phyloP scores from a whole-genome alignment of 2,329 filamentous ascomycete genomes.

The Westerdykella aurantiaca region DNA sequence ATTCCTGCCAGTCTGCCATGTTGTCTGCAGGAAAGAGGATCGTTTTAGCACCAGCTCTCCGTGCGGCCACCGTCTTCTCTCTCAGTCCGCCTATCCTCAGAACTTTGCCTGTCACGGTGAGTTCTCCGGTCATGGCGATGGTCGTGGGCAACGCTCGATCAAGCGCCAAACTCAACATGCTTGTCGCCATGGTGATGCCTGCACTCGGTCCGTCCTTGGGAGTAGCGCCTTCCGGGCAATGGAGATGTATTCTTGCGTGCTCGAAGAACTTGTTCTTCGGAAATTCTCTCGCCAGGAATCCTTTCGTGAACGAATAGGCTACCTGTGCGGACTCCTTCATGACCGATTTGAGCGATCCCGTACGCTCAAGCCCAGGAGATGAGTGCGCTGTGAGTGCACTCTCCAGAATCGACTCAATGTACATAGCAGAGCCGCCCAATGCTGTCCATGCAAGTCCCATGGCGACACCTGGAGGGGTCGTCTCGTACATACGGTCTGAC shows the following conservation, averaged over 20 bases:
- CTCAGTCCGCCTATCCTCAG: constrained; percentile 86
- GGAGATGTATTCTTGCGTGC: constrained; percentile 88
- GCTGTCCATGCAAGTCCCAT: constrained; percentile 99
- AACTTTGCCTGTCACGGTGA: constrained; percentile 96
- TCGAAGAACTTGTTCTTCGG: constrained; percentile 93
- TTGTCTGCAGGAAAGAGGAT: constrained; percentile 96
- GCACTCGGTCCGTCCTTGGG: constrained; percentile 78
- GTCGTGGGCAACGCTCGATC: constrained; percentile 73
- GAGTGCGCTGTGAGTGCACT: constrained; percentile 68
- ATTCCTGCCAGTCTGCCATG: constrained; percentile 92
- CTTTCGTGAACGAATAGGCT: constrained; percentile 93
- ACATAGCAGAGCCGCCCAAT: constrained; percentile 92
- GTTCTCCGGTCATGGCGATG: constrained; percentile 94
- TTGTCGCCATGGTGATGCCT: constrained; percentile 97
- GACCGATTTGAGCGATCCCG: constrained; percentile 88
- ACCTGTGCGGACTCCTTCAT: constrained; percentile 98
- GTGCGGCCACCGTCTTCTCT: constrained; percentile 95
- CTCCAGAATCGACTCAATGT: constrained; percentile 94
- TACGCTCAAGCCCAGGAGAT: constrained; percentile 77
- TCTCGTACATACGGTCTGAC: constrained; percentile 78
- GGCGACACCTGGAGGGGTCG: constrained; percentile 85
- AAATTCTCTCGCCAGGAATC: constrained; percentile 76
- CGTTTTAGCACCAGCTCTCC: constrained; percentile 84
- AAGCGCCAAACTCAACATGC: constrained; percentile 76
- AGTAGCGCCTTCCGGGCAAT: constrained; percentile 93